These are phyloP conservation scores for Schizothecium vesticola DNA, from an alignment of 495 filamentous ascomycete genomes.

Conservation along the genomic window DNA sequence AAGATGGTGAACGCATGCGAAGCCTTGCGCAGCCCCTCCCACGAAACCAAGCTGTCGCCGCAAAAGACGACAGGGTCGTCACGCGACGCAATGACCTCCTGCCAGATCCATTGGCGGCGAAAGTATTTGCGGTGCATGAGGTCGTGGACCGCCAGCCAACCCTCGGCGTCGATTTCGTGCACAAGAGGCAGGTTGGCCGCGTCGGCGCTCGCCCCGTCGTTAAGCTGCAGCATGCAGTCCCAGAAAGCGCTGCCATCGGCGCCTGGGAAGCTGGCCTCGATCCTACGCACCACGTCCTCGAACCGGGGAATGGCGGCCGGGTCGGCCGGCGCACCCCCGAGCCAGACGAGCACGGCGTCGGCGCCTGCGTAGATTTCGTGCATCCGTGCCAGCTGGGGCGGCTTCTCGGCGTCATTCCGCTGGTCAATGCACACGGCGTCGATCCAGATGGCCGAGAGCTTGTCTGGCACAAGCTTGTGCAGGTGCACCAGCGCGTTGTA, in stretches of 20 bases:
- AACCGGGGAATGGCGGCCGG: neutral
- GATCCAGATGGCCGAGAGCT: neutral
- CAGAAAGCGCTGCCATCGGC: neutral
- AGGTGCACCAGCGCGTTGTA: neutral
- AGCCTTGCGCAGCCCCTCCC: neutral
- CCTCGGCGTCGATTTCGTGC: neutral
- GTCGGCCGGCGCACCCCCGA: neutral
- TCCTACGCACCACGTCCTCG: neutral
- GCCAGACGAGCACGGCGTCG: neutral
- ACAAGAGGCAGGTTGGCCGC: neutral
- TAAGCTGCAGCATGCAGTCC: neutral
- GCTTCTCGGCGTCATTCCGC: neutral
- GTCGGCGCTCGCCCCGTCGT: neutral
- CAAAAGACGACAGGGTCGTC: neutral
- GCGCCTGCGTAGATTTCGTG: neutral
- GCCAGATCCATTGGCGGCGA: neutral
- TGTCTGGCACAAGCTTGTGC: neutral
- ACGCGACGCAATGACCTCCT: neutral
- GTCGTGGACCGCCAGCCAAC: neutral
- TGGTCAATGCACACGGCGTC: conserved; percentile 1
- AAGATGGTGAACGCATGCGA: neutral
- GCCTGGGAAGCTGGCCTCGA: too few species aligned
- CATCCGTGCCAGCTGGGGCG: neutral
- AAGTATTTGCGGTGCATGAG: neutral
- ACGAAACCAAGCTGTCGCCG: neutral